Evolutionary conservation across 1,284 basidiomycete genomes (phyloP), one percentile per base, ranked within the genome.

Genomic region (Cutaneotrichosporon sp.): DNA sequence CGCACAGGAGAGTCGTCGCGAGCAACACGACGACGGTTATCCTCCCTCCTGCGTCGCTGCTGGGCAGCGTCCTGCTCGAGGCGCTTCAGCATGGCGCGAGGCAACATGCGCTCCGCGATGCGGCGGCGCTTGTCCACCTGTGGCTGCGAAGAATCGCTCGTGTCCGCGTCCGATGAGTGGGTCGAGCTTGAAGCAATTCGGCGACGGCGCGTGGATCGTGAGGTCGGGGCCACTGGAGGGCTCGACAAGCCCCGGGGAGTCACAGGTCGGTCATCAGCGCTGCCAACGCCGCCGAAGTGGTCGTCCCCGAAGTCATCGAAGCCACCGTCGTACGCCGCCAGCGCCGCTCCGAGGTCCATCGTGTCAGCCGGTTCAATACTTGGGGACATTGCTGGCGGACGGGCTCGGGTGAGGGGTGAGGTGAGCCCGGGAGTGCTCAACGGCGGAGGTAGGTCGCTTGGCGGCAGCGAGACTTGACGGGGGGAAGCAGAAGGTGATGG

Each of bases 71-170:
- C 50, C 4, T 29, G 33, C 24, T 56, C 72, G 1, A 75, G 66
- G 1, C 68, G 64, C 34, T 69, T 68, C 4, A 77, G 67, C 74
- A 79, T 74, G 1, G 65, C 72, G 18, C 68, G 72, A 7, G 77
- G 77, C 34, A 79, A 62, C 75, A 79, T 76, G 2, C 74, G 64
- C 16, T 70, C 50, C 5, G 77, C 77, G 18, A 77, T 76, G 18
- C 65, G 69, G 14, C 70, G 56, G 16, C 75, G 61, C 20, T 55
- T 63, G 58, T 74, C 73, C 1, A 47, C 42, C 0, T 54, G 54
- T 16, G 24, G 51, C 10, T 51, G 33, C 16, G 24, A 46, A 13
- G 55, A 29, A 42, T 49, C 58, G 16, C 54, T 55, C 7, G 14
- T 27, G 8, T 47, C 38, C 3, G 43, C 55, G 13, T 56, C 54